A percentile compares a stretch with the other conserved stretches of the same genome.
Conservation (phyloP, 257 asterid species). For the Leptodermis oblonga region DNA sequence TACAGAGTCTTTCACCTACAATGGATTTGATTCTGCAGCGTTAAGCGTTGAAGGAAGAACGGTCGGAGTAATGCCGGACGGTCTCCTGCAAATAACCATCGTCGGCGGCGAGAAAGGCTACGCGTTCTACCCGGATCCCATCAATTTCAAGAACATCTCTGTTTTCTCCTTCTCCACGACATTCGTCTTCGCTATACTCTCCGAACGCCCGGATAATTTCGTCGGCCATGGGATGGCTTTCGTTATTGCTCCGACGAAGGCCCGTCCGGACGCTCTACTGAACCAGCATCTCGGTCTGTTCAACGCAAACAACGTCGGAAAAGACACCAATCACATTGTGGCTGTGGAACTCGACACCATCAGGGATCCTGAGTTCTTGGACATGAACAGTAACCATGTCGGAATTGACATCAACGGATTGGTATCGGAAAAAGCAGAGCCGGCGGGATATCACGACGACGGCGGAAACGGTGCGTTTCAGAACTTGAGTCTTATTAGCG, state of each 20-base stretch:
- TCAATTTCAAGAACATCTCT: slow-evolving; percentile 37
- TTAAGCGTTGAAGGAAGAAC: no score
- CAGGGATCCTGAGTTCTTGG: no score
- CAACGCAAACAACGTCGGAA: slow-evolving; percentile 41
- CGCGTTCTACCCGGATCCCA: slow-evolving; percentile 44
- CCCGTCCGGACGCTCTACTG: slow-evolving; percentile 17
- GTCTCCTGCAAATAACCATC: slow-evolving; percentile 44
- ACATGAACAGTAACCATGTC: slow-evolving; percentile 56
- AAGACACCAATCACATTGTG: no score
- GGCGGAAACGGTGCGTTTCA: slow-evolving; percentile 20
- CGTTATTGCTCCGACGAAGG: slow-evolving; percentile 41
- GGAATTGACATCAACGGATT: slow-evolving; percentile 52
- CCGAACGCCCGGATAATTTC: slow-evolving; percentile 17
- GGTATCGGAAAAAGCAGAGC: slow-evolving; percentile 18
- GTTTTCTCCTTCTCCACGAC: slow-evolving; percentile 50
- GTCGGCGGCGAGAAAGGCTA: slow-evolving; percentile 39
- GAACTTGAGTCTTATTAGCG: no score
- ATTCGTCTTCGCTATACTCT: slow-evolving; percentile 52
- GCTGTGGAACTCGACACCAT: no score
- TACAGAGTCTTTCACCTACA: slow-evolving; percentile 32
- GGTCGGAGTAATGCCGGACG: no score
- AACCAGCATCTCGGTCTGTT: slow-evolving; percentile 45
- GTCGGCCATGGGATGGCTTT: no score
- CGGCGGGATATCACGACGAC: slow-evolving; percentile 37
- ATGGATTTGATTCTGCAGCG: no score